Conservation (phyloP, 805 yeast genomes). For the Lachancea thermotolerans region DNA sequence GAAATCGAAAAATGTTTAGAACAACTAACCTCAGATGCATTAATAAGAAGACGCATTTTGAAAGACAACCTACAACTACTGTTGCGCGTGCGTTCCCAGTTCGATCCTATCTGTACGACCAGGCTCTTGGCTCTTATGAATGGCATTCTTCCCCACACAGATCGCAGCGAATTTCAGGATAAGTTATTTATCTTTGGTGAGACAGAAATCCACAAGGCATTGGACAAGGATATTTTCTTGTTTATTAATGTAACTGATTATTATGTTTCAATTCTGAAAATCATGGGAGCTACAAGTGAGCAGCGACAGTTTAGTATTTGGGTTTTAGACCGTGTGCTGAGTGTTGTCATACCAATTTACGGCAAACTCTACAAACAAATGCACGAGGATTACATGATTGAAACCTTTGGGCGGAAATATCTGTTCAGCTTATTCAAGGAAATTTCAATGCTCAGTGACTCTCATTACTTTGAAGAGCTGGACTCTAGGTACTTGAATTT, state of each 20-base stretch:
- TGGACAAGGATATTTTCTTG: slow-evolving; percentile 18
- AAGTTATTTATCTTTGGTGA: slow-evolving; percentile 15
- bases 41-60: slow-evolving; percentile 19
- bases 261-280: slow-evolving; percentile 13
- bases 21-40: slow-evolving; percentile 16
- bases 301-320: not conserved
- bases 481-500: slow-evolving; percentile 20
- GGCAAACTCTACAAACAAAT: slow-evolving; percentile 18
- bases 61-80: slow-evolving; percentile 17
- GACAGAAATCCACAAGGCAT: slow-evolving; percentile 11
- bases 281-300: not conserved
- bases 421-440: slow-evolving; percentile 21
- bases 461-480: slow-evolving; percentile 10
- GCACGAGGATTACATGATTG: slow-evolving; percentile 16
- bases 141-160: slow-evolving; percentile 6
- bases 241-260: slow-evolving; percentile 23
- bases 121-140: slow-evolving; percentile 22
- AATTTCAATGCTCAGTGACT: slow-evolving; percentile 21
- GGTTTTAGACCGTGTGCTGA: not conserved
- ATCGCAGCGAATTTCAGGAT: slow-evolving; percentile 14
- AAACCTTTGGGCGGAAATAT: slow-evolving; percentile 16
- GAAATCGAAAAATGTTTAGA: slow-evolving; percentile 21
- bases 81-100: slow-evolving; percentile 11
- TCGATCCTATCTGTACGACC: slow-evolving; percentile 13
- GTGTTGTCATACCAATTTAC: slow-evolving; percentile 5